A percentile compares a stretch with the other conserved stretches of the same genome.
Conservation (phyloP, 768 basidiomycete species). For the Serendipita sp. region DNA sequence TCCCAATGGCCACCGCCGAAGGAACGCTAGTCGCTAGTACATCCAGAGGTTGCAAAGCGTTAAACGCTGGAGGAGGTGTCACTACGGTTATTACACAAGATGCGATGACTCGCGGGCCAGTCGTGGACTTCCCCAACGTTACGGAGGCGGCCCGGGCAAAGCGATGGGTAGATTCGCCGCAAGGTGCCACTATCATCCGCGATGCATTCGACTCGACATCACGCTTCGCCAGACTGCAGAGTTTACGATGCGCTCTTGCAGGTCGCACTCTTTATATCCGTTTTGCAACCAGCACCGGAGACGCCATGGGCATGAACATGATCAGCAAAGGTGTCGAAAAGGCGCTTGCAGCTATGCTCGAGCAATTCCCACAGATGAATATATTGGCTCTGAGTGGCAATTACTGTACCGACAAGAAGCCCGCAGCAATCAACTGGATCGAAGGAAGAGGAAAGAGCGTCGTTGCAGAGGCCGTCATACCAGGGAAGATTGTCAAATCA, state of each 20-base stretch:
- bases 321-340: conserved; percentile 96
- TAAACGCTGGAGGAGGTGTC: conserved; percentile 91
- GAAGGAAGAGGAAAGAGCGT: conserved; percentile 97
- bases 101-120: conserved; percentile 98
- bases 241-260: conserved; percentile 77
- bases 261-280: conserved; percentile 86
- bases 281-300: conserved; percentile 87
- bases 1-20: conserved; percentile 99
- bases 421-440: conserved; percentile 99
- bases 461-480: conserved; percentile 86
- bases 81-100: conserved; percentile 84
- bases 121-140: conserved; percentile 82
- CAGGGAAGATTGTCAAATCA: conserved; percentile 70
- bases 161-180: conserved; percentile 69
- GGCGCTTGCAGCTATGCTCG: conserved; percentile 64
- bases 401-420: conserved; percentile 99
- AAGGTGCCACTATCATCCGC: conserved; percentile 60
- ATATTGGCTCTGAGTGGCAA: conserved; percentile 87
- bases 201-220: conserved; percentile 88
- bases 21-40: conserved; percentile 96
- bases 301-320: conserved; percentile 99
- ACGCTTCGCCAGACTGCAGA: conserved; percentile 74
- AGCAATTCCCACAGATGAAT: conserved; percentile 77
- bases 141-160: conserved; percentile 67
- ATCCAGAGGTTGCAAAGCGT: conserved; percentile 92